Evolutionary conservation across 768 basidiomycete species (phyloP), one percentile per base, ranked within the genome.

Genomic region (Lyophyllum semitale): DNA sequence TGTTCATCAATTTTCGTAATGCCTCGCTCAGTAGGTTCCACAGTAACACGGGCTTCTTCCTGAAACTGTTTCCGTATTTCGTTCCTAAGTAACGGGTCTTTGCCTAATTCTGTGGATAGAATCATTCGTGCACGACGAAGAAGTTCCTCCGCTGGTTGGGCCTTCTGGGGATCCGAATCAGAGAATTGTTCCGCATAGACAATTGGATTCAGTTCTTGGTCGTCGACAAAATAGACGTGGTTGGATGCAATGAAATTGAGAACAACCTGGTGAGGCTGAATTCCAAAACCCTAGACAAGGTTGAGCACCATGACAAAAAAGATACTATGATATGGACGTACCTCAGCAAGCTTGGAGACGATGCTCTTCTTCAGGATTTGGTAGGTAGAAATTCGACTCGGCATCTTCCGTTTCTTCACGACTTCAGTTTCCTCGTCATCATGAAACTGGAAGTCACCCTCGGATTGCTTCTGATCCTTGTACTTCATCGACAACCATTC

Each of bases 401-500:
- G 93, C 67, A 85, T 82, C 73, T 95, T 95, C 54, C 81, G 84
- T 65, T 85, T 92, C 68, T 81, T 83, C 20, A 66, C 65, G 13
- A 76, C 72, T 42, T 77, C 74, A 17, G 64, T 70, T 48, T 86
- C 86, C n/a, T 80, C 80, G 52, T 88, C 87, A 55, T 90, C 89
- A 56, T 88, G 85, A 65, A 88, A 89, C 30, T 78, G 84, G 53
- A 91, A 77, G 35, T 86, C 84, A 40, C 76, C 68, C 11, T 79
- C 77, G 53, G 82, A 82, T 62, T 84, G 79, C 67, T 89, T 86
- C 68, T 82, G 82, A 58, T 85, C 82, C 63, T 90, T 88, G 73
- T 93, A 91, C 69, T 89, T 91, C 81, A 93, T 83, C 22, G 82
- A 74, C 45, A 99, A 68, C 94, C 94, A 99, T 65, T 95, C 95